Evolutionary conservation across 306 rosid species (phyloP).

Genomic region (Vicia villosa): DNA sequence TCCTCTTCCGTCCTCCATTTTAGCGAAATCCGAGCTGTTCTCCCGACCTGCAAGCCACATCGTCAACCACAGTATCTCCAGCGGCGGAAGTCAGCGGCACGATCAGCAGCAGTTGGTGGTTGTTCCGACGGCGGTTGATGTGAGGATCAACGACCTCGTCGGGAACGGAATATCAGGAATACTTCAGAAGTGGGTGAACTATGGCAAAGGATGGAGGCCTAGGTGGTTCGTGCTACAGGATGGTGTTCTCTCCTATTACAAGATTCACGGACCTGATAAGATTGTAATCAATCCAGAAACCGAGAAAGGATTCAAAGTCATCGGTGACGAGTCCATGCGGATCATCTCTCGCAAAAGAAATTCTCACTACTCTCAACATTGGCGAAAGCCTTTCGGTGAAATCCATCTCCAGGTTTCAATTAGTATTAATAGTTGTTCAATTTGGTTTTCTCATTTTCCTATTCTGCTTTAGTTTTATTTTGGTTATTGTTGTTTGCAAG

Average conservation of each 20-base stretch:
- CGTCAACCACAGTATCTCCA: slow-evolving; percentile 5
- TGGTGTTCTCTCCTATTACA: slow-evolving; percentile 86
- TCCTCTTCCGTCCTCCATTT: slow-evolving; percentile 42
- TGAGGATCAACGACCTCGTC: slow-evolving; percentile 78
- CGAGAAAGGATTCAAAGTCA: slow-evolving; percentile 82
- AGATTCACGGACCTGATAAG: slow-evolving; percentile 87
- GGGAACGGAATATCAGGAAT: slow-evolving; percentile 84
- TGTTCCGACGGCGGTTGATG: slow-evolving; percentile 49
- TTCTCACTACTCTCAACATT: slow-evolving; percentile 7
- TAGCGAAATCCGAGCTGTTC: slow-evolving; percentile 55
- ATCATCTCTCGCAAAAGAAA: slow-evolving; percentile 55
- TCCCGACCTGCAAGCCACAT: slow-evolving; percentile 30
- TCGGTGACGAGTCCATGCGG: slow-evolving; percentile 78
- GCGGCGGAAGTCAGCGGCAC: slow-evolving; percentile 39
- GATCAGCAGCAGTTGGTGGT: slow-evolving; percentile 4
- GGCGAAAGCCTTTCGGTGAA: slow-evolving; percentile 52
- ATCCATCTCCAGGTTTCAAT: slow-evolving; percentile 49
- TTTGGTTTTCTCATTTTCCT: background rate
- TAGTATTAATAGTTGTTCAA: background rate
- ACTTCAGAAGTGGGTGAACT: slow-evolving; percentile 81
- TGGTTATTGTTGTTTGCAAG: background rate
- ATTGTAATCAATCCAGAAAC: slow-evolving; percentile 74
- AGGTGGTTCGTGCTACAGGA: slow-evolving; percentile 89
- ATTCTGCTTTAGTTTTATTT: slow-evolving; percentile 14
- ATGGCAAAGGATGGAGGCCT: slow-evolving; percentile 94